These are phyloP conservation scores for Fonsecaea nubica DNA, from an alignment of 2,329 filamentous ascomycete genomes.

Conservation along the genomic window DNA sequence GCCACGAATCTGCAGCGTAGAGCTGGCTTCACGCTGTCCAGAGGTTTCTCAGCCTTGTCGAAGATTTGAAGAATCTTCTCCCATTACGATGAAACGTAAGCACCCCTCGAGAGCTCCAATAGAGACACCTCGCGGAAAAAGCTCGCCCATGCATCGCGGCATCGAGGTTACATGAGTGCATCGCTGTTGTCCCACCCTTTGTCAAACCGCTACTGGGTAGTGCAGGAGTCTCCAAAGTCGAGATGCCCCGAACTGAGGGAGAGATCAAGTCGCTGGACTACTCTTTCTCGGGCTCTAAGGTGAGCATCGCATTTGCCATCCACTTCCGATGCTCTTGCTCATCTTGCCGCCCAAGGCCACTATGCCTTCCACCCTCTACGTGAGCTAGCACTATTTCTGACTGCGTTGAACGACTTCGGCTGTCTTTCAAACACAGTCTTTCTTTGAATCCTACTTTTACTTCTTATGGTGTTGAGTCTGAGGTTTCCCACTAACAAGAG, in stretches of 20 bases:
- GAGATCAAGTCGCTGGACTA: too few relatives aligned
- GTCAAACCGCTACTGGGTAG: background rate
- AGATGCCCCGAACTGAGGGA: too few relatives aligned
- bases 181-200: background rate
- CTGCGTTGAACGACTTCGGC: background rate
- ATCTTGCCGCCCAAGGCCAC: background rate
- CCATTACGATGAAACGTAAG: background rate
- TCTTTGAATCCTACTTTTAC: too few relatives aligned
- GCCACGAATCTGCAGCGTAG: background rate
- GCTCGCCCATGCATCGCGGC: background rate
- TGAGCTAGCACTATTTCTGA: background rate
- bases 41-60: background rate
- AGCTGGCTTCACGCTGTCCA: background rate
- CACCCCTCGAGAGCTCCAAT: background rate
- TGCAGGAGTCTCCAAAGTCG: background rate
- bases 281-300: background rate
- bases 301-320: background rate
- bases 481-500: too few relatives aligned
- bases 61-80: background rate
- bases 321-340: background rate
- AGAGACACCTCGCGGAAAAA: background rate
- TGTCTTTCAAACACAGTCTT: too few relatives aligned
- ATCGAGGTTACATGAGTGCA: background rate
- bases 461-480: too few relatives aligned
- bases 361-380: background rate